Evolutionary conservation across 2,329 filamentous ascomycete genomes (phyloP).

Genomic region (Fusarium mangiferae): DNA sequence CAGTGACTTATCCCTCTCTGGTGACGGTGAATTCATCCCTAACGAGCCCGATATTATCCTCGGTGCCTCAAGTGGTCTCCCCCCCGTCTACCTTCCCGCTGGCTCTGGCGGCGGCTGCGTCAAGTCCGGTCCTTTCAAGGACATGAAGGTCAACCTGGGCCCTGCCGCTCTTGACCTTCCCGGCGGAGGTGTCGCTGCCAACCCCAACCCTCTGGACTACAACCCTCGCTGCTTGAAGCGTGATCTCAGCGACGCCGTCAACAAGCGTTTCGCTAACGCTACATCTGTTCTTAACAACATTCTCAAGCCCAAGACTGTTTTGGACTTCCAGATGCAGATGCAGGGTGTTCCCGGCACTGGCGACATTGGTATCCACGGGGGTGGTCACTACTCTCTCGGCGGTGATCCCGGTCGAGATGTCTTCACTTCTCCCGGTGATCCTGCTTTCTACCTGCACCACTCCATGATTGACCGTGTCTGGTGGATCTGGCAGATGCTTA

Average conservation of each 20-base stretch:
- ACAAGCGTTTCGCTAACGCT: conserved; percentile 41
- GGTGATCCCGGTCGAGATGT: conserved; percentile 56
- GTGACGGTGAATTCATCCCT: conserved; percentile 53
- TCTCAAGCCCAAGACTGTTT: conserved; percentile 49
- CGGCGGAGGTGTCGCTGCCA: conserved; percentile 36
- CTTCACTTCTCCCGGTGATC: conserved; percentile 52
- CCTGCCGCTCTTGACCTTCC: conserved; percentile 48
- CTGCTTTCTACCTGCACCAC: conserved; percentile 50
- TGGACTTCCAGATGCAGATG: conserved; percentile 58
- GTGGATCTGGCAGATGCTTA: conserved; percentile 47
- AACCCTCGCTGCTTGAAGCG: conserved; percentile 58
- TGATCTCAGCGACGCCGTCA: conserved; percentile 46
- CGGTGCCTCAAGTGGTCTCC: conserved; percentile 42
- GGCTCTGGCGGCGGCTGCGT: conserved; percentile 68
- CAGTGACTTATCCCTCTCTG: conserved; percentile 56
- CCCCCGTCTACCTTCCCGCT: conserved; percentile 50
- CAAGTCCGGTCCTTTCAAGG: conserved; percentile 59
- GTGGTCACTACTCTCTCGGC: conserved; percentile 53
- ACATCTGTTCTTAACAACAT: conserved; percentile 52
- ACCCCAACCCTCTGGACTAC: conserved; percentile 46
- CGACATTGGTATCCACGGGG: conserved; percentile 50
- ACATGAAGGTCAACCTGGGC: conserved; percentile 54
- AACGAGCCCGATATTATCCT: conserved; percentile 38
- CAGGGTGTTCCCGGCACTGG: conserved; percentile 48
- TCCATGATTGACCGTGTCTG: conserved; percentile 44